Conservation (phyloP, 1,139 yeast species). For the Candida glucosophila region DNA sequence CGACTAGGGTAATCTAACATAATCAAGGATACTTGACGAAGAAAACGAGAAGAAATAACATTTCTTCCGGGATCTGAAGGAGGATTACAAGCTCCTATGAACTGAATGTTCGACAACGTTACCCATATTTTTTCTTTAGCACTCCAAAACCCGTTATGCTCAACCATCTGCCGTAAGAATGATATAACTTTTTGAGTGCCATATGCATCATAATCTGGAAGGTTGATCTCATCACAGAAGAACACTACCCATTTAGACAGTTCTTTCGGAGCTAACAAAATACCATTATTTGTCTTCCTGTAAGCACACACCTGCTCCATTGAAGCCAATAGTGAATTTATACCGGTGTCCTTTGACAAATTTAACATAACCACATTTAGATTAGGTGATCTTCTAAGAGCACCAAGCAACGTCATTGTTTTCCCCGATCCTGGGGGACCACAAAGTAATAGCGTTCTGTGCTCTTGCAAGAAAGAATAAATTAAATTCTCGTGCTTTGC, state of each 20-base stretch:
- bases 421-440: constrained; percentile 99
- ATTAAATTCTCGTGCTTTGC: constrained; percentile 56
- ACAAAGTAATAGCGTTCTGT: constrained; percentile 62
- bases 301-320: constrained; percentile 70
- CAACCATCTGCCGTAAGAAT: constrained; percentile 68
- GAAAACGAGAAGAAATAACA: constrained; percentile 50
- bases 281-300: constrained; percentile 43
- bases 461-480: constrained; percentile 48
- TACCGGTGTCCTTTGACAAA: constrained; percentile 77
- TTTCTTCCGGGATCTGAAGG: constrained; percentile 75
- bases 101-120: constrained; percentile 52
- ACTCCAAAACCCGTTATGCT: constrained; percentile 74
- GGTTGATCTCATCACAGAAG: constrained; percentile 88
- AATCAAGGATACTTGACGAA: constrained; percentile 59
- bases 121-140: constrained; percentile 59
- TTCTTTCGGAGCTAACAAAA: constrained; percentile 48
- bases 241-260: constrained; percentile 70
- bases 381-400: constrained; percentile 50
- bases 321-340: constrained; percentile 51
- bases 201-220: constrained; percentile 67
- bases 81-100: constrained; percentile 95
- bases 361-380: constrained; percentile 63
- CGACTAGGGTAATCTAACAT: constrained; percentile 76
- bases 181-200: constrained; percentile 75
- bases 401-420: constrained; percentile 79